A percentile compares a stretch with the other conserved stretches of the same genome.
These are phyloP conservation scores for Stachybotrys chlorohalonatus DNA, from an alignment of 2,329 filamentous ascomycete genomes.

Conservation along the genomic window DNA sequence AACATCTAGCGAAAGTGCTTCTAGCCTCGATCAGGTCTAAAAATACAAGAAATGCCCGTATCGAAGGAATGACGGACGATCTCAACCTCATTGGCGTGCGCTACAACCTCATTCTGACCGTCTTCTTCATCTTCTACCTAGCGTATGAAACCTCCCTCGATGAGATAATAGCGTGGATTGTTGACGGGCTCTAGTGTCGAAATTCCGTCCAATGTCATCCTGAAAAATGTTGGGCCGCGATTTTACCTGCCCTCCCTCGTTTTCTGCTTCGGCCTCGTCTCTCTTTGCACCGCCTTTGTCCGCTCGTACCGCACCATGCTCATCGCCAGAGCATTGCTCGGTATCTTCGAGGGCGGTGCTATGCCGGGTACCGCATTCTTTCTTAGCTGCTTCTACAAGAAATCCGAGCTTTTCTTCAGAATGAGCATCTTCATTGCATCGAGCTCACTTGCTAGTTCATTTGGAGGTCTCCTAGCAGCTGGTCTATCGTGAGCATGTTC, in stretches of 20 bases:
- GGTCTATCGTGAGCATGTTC: slow-evolving; percentile 18
- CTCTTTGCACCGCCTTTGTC: slow-evolving; percentile 47
- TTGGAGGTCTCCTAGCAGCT: slow-evolving; percentile 46
- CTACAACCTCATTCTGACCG: slow-evolving; percentile 48
- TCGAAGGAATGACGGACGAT: slow-evolving; percentile 41
- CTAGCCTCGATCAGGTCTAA: neutral
- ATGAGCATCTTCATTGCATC: slow-evolving; percentile 48
- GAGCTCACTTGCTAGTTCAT: slow-evolving; percentile 46
- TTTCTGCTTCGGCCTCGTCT: slow-evolving; percentile 44
- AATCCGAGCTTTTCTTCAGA: slow-evolving; percentile 44
- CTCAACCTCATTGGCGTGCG: slow-evolving; percentile 35
- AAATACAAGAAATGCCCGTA: slow-evolving; percentile 38
- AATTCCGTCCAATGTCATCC: slow-evolving; percentile 45
- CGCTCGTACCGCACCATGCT: slow-evolving; percentile 35
- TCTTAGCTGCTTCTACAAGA: slow-evolving; percentile 46
- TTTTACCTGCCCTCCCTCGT: slow-evolving; percentile 44
- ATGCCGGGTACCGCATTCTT: slow-evolving; percentile 50
- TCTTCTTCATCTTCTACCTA: slow-evolving; percentile 50
- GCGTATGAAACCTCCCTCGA: neutral
- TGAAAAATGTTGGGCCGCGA: slow-evolving; percentile 43
- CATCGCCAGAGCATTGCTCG: slow-evolving; percentile 37
- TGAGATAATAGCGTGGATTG: neutral
- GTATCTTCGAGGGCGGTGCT: slow-evolving; percentile 46
- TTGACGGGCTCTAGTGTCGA: slow-evolving; percentile 28
- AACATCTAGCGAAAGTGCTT: neutral